Percentiles rank a stretch among this genome's conserved stretches.
These are phyloP conservation scores for Trichomonas tenax DNA, from an alignment of 208 protist species.

Conservation along the genomic window DNA sequence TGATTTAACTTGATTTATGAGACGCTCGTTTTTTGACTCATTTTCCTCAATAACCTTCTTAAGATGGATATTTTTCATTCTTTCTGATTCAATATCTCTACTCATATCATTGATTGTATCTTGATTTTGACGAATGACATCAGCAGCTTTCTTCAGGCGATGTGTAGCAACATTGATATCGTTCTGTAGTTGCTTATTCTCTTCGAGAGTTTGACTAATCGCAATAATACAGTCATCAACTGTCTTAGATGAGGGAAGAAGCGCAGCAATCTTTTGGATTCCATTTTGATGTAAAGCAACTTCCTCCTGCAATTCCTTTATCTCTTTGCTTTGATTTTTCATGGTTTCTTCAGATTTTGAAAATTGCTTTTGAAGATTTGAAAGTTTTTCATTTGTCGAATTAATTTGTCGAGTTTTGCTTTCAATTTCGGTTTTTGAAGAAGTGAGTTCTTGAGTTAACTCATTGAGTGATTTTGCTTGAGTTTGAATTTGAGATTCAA, in stretches of 20 bases:
- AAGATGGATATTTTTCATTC: not conserved
- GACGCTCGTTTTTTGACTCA: not conserved
- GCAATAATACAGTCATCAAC: not conserved
- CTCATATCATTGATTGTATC: not conserved
- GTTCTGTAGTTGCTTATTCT: not conserved
- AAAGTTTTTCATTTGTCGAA: not conserved
- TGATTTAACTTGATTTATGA: not conserved
- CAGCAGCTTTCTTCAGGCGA: not conserved
- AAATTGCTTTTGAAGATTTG: not conserved
- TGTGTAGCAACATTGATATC: not conserved
- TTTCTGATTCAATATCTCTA: not conserved
- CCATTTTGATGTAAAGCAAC: not conserved
- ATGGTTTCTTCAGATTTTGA: not conserved
- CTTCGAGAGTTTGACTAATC: not conserved
- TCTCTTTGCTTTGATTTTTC: not conserved
- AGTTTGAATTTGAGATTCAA: not conserved
- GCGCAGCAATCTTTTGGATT: not conserved
- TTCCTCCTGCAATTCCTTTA: not conserved
- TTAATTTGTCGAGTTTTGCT: not conserved
- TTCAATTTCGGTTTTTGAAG: not conserved
- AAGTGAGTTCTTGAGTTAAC: not conserved
- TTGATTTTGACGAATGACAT: not conserved
- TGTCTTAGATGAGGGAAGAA: not conserved
- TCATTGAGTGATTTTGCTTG: not conserved
- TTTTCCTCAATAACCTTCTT: not conserved